A percentile compares a stretch with the other conserved stretches of the same genome.
phyloP scores from a whole-genome alignment of 192 early-diverging fungal genomes.

The Globomyces pollinis-pini region DNA sequence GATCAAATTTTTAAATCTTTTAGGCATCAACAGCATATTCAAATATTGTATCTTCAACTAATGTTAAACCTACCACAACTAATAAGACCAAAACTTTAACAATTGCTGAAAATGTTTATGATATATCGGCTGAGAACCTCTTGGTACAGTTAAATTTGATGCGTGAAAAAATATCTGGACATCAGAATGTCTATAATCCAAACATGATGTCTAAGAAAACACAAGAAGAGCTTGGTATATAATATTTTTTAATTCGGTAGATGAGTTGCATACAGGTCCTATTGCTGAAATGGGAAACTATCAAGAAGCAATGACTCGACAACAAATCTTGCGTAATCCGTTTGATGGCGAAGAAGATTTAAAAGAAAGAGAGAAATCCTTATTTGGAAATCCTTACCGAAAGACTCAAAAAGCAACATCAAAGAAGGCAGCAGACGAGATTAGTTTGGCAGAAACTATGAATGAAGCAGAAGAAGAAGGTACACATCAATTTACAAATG shows the following conservation, averaged over 20 bases:
- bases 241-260: conserved; percentile 19
- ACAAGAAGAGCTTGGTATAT: neutral
- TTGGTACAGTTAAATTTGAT: neutral
- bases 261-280: conserved; percentile 54
- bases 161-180: neutral
- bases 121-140: conserved; percentile 4
- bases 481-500: neutral
- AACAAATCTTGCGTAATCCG: conserved; percentile 55
- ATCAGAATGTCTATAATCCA: neutral
- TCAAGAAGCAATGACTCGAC: conserved; percentile 45
- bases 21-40: neutral
- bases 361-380: conserved; percentile 44
- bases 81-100: neutral
- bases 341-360: conserved; percentile 56
- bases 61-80: neutral
- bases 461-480: conserved; percentile 8
- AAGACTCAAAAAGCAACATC: conserved; percentile 2
- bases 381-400: conserved; percentile 74
- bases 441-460: neutral
- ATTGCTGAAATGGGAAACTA: conserved; percentile 70
- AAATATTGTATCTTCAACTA: neutral
- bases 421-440: neutral
- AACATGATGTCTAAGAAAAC: neutral
- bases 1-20: neutral
- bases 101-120: neutral